Base-by-base conservation (phyloP, 2,329 filamentous ascomycete species). In the Exophiala bonariae region DNA sequence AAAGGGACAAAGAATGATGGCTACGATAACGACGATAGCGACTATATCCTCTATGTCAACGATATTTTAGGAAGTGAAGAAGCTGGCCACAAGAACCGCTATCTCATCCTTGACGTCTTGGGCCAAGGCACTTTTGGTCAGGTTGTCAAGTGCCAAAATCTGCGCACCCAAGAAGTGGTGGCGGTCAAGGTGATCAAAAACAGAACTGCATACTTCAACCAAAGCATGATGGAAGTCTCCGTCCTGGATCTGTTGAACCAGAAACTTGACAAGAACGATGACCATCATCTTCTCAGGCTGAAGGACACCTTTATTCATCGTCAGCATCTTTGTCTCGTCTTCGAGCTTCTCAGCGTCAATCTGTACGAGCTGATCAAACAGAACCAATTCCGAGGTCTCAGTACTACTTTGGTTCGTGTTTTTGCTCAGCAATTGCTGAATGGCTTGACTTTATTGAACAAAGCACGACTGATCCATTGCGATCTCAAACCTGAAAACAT, bases 211-310 rank as follows among this genome's bases (percentile, higher is more conserved):
- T 99, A 99, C 69, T 99, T 99, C 75, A 99, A 99, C 66, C 93
- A 99, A 70, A 97, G 93, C 69, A 99, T 99, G 93, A 99, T 99
- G 93, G 93, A 99, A 66, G 93, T 99, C 23, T 99, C 93, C 2
- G 93, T 99, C 18, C 77, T 99, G 48, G 93, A 99, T 69, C 66
- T 99, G 89, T 81, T 99, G 63, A 99, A 99, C 67, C 96, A 90
- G 56, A 95, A 96, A 66, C 90, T 97, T 63, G 93, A 99, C 75
- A 99, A 97, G 74, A 97, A 97, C 62, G 93, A 99, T 63, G 93
- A 99, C 61, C 93, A 99, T 62, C 93, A 99, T 68, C 79, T 99
- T 19, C 76, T 99, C 46, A 85, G 93, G 50, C 77, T 99, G 35
- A 96, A 96, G 67, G 93, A 99, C 63, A 99, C 93, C 0, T 99